phyloP scores from a whole-genome alignment of 305 asterid species.

The Solanum hybrid region DNA sequence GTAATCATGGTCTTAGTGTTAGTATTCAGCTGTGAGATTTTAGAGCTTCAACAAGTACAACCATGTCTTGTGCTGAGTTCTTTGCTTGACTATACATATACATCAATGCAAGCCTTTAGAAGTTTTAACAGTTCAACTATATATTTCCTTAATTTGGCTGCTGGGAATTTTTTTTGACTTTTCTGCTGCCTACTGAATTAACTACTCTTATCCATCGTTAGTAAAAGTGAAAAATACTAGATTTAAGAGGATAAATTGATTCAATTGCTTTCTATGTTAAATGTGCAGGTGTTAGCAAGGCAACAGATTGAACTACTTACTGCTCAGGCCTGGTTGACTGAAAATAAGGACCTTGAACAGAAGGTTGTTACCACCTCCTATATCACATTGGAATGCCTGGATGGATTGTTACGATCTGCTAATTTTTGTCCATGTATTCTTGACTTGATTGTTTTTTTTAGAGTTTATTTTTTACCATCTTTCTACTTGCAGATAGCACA shows the following conservation, averaged over 20 bases:
- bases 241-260: background rate
- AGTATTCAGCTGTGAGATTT: background rate
- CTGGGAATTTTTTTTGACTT: background rate
- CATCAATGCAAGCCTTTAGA: background rate
- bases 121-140: background rate
- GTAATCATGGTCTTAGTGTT: background rate
- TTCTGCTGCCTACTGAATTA: background rate
- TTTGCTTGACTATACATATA: background rate
- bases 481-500: conserved; percentile 54
- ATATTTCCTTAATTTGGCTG: background rate
- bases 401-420: background rate
- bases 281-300: conserved; percentile 29
- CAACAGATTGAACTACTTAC: conserved; percentile 53
- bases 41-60: background rate
- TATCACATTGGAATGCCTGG: background rate
- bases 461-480: background rate
- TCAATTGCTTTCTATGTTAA: background rate
- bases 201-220: background rate
- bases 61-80: background rate
- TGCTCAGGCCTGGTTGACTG: conserved; percentile 64
- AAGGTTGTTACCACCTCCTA: conserved; percentile 37
- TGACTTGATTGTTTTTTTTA: background rate
- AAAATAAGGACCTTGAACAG: conserved; percentile 47
- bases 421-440: background rate
- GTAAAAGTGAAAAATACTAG: background rate